Conservation (phyloP, 2,329 filamentous ascomycete species). For the Elsinoe fawcettii region DNA sequence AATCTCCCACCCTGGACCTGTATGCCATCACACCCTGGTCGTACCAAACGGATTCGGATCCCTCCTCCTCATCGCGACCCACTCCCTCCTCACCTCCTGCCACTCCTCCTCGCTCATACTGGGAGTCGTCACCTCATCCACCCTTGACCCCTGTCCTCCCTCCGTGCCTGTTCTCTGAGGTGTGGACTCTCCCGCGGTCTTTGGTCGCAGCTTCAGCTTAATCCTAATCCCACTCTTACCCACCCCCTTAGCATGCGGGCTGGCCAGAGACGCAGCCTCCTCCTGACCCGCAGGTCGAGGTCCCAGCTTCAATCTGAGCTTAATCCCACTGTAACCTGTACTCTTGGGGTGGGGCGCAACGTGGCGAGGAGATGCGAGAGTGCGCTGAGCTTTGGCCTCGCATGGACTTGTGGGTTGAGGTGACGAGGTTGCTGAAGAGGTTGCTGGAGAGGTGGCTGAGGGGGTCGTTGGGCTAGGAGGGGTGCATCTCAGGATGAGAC, state of each 20-base stretch:
- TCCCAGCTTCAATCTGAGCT: background rate
- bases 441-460: background rate
- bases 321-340: background rate
- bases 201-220: background rate
- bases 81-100: background rate
- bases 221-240: background rate
- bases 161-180: background rate
- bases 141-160: background rate
- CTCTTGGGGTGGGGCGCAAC: background rate
- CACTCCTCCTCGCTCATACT: background rate
- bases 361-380: background rate
- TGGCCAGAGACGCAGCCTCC: background rate
- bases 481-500: background rate
- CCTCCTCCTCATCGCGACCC: background rate
- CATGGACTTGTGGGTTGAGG: background rate
- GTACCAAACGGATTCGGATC: background rate
- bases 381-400: background rate
- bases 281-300: background rate
- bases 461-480: background rate
- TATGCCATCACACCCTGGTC: background rate
- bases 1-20: too few species aligned
- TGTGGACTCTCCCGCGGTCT: background rate
- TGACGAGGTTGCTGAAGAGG: background rate
- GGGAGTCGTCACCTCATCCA: background rate
- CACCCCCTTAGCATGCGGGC: background rate